Base-by-base conservation (phyloP, 441 rosid species). In the Hura crepitans region DNA sequence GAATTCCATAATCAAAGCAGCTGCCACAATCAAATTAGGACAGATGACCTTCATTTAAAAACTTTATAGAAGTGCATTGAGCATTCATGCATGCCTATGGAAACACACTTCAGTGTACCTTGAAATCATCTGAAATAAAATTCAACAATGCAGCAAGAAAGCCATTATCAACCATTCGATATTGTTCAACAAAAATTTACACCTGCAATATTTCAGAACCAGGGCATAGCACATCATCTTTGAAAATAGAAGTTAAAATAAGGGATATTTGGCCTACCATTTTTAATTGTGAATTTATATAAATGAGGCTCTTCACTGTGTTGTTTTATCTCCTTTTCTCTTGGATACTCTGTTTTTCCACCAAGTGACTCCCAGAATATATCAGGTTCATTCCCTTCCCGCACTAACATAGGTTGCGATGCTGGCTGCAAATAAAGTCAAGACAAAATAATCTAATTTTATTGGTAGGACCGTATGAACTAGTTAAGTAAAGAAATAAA, bases 321-420 rank as follows among this genome's bases (percentile, higher is more conserved):
- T 60, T 80, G 80, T 63, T 69, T 84, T 25, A 80, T 75, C 78
- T 75, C 77, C 76, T 89, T 89, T 75, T 87, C 90, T 76, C 80
- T 87, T 28, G 83, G 73, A 82, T 93, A 83, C 72, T 93, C 98
- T n/a, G 83, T 37, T 83, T 85, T 93, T 75, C 95, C 98, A 59
- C 95, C 97, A 73, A 93, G 85, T 59, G 84, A 79, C 74, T 84
- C 82, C 98, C 98, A 93, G 79, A 93, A 93, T 60, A 51, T 80
- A 68, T 91, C 98, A 22, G 96, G 84, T 82, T 93, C 98, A 55
- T 86, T 85, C 69, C 93, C 97, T 81, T 93, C 98, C 80, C 90
- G 85, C 75, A 86, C 81, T 68, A 95, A 85, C 78, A 81, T 77
- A 53, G 93, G 80, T 68, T 91, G 98, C 87, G 87, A 81, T 51